Conservation (phyloP, 2,329 filamentous ascomycete species). For the Colletotrichum echinochloae region DNA sequence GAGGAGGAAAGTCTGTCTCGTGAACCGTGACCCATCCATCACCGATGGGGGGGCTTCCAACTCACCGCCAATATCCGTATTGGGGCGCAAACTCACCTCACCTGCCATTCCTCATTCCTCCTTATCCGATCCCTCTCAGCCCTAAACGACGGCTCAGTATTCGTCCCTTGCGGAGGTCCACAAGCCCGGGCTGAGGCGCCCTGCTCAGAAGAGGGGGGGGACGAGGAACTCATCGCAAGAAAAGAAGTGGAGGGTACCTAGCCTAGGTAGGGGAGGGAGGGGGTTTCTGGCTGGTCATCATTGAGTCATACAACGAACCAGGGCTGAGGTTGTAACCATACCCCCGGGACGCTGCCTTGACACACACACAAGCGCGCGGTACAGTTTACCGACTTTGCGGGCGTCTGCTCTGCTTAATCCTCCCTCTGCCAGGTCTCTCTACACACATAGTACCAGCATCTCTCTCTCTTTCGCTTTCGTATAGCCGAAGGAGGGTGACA, state of each 20-base stretch:
- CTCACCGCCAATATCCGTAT: not conserved
- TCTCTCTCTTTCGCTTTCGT: not conserved
- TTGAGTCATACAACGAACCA: conserved; percentile 2
- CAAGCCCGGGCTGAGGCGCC: not conserved
- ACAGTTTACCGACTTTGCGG: not conserved
- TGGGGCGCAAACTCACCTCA: not conserved
- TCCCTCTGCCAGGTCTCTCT: not conserved
- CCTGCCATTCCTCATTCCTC: not conserved
- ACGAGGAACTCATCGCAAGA: not conserved
- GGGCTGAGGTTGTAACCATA: conserved; percentile 14
- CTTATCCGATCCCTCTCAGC: not conserved
- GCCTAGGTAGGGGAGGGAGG: not conserved
- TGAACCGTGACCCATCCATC: too few relatives aligned
- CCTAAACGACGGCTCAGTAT: not conserved
- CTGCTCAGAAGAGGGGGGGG: not conserved
- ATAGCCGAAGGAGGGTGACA: conserved; percentile 2
- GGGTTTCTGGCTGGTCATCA: not conserved
- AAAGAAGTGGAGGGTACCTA: not conserved
- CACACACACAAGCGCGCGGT: not conserved
- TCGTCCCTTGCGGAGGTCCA: not conserved
- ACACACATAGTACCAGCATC: too few relatives aligned
- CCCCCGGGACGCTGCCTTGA: not conserved
- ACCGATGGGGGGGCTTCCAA: too few relatives aligned
- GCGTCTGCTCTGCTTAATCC: not conserved
- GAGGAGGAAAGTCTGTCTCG: not conserved